phyloP scores from a whole-genome alignment of 331 rosid genomes.

The Cydonia oblonga region DNA sequence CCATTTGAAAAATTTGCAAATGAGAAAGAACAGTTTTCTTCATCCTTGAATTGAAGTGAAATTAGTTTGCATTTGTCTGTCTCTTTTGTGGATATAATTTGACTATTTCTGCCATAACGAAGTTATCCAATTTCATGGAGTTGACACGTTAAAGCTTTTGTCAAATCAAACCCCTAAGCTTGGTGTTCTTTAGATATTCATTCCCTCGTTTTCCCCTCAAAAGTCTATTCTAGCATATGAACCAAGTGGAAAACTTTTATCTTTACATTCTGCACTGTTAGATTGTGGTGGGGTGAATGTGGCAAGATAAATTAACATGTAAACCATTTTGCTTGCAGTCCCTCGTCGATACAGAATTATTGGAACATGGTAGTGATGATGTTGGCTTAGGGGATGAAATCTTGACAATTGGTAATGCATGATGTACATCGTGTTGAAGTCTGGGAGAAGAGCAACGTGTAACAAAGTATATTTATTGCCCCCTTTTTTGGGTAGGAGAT shows the following conservation, averaged over 20 bases:
- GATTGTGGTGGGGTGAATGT: background rate
- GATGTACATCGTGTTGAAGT: background rate
- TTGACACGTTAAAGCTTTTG: background rate
- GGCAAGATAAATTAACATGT: background rate
- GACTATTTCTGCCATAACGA: background rate
- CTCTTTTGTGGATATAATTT: background rate
- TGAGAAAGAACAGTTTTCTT: background rate
- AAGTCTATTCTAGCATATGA: background rate
- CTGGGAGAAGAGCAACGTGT: background rate
- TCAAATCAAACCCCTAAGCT: background rate
- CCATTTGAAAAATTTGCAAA: background rate
- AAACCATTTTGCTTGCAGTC: conserved; percentile 32
- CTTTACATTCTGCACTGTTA: background rate
- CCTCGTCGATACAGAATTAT: conserved; percentile 34
- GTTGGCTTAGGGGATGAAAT: conserved; percentile 24
- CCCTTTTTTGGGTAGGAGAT: background rate
- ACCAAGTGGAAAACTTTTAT: background rate
- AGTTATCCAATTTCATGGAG: background rate
- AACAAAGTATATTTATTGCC: background rate
- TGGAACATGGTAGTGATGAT: conserved; percentile 29
- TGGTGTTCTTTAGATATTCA: background rate
- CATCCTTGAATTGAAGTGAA: background rate
- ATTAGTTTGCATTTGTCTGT: background rate
- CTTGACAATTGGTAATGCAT: conserved; percentile 25
- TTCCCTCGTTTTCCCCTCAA: background rate